A percentile compares a stretch with the other conserved stretches of the same genome.
Conservation (phyloP, 2,329 filamentous ascomycete species). For the Curvularia spicifera region DNA sequence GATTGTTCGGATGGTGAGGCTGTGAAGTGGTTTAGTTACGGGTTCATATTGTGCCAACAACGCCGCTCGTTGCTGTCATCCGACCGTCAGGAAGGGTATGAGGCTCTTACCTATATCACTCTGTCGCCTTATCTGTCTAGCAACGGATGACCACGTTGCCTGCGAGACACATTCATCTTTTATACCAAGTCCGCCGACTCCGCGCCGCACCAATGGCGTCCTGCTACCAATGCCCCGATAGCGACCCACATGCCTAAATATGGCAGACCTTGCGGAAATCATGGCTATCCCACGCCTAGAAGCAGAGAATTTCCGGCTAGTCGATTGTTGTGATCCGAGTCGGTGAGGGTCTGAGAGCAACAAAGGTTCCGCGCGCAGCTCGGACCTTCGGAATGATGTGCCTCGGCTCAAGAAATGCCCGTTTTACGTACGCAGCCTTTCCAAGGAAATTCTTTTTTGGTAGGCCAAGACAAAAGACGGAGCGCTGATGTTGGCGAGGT, state of each 20-base stretch:
- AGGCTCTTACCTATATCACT: conserved; percentile 28
- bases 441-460: conserved; percentile 2
- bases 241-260: conserved; percentile 38
- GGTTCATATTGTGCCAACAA: background rate
- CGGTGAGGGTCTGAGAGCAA: conserved; percentile 22
- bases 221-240: conserved; percentile 1
- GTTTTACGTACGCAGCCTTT: conserved; percentile 12
- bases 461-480: conserved; percentile 3
- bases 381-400: conserved; percentile 21
- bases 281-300: conserved; percentile 26
- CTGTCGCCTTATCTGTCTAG: conserved; percentile 19
- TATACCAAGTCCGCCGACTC: conserved; percentile 32
- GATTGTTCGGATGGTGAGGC: conserved; percentile 2
- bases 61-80: background rate
- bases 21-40: background rate
- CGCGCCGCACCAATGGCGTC: conserved; percentile 23
- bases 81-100: background rate
- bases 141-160: conserved; percentile 7
- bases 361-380: conserved; percentile 20
- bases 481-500: background rate
- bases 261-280: conserved; percentile 35
- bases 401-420: conserved; percentile 21
- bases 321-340: conserved; percentile 8
- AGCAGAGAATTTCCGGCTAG: conserved; percentile 20
- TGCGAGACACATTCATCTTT: conserved; percentile 12